These are phyloP conservation scores for Elsinoe fawcettii DNA, from an alignment of 2,329 filamentous ascomycete species.

Conservation along the genomic window DNA sequence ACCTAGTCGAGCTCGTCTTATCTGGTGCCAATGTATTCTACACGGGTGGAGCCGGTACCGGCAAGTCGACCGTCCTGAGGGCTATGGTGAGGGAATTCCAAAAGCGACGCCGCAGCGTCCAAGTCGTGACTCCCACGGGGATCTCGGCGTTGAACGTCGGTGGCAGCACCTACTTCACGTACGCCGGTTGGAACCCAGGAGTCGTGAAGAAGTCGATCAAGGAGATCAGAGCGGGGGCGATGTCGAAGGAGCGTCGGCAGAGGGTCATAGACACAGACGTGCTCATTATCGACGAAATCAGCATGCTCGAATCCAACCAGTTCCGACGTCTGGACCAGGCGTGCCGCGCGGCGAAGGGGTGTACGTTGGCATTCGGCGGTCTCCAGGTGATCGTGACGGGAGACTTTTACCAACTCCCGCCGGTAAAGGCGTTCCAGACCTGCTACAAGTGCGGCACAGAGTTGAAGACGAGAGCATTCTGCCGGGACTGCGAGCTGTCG, in stretches of 20 bases:
- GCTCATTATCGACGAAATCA: slow-evolving; percentile 59
- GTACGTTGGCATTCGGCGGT: slow-evolving; percentile 37
- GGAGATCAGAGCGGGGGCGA: neutral
- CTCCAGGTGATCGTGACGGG: slow-evolving; percentile 51
- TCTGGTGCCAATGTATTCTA: slow-evolving; percentile 54
- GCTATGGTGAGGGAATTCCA: slow-evolving; percentile 38
- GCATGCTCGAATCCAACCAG: slow-evolving; percentile 53
- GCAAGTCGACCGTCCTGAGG: slow-evolving; percentile 51
- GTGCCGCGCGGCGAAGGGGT: slow-evolving; percentile 35
- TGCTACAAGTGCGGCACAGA: slow-evolving; percentile 45
- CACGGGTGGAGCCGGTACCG: slow-evolving; percentile 55
- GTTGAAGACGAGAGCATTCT: slow-evolving; percentile 24
- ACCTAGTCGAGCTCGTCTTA: slow-evolving; percentile 45
- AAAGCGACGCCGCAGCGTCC: slow-evolving; percentile 34
- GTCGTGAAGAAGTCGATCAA: slow-evolving; percentile 34
- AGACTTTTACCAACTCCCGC: slow-evolving; percentile 55
- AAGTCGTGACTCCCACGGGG: slow-evolving; percentile 53
- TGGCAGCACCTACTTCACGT: slow-evolving; percentile 51
- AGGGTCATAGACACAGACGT: slow-evolving; percentile 35
- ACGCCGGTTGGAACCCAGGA: slow-evolving; percentile 48
- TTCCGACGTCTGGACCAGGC: slow-evolving; percentile 46
- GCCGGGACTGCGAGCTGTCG: too few relatives aligned
- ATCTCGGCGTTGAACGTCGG: slow-evolving; percentile 50
- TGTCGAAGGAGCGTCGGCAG: neutral
- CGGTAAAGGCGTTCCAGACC: slow-evolving; percentile 49